Base-by-base conservation (phyloP, 768 basidiomycete genomes). In the Boletus speciosus region DNA sequence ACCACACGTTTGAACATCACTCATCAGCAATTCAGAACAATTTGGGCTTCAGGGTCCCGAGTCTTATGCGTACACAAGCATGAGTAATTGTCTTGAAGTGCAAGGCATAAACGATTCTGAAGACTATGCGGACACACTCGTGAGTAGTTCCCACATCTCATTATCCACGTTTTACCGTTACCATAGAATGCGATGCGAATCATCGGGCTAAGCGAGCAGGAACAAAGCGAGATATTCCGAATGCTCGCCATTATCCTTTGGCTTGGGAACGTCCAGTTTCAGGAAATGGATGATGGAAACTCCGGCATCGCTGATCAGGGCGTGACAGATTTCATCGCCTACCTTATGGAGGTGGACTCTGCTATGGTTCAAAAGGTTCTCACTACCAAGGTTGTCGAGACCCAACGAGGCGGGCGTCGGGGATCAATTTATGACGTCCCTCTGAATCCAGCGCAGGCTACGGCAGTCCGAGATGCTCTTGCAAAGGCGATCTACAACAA, bases 341-440 rank as follows among this genome's bases (percentile, higher is more conserved):
- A 98, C 66, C 78, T 99, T 46, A 88, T 98, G 86, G 94, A 95
- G 56, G 85, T 82, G 16, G 93, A 98, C 54, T 64, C 82, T 29
- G 78, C 82, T 4, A 74, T 82, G 54, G 85, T 98, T 37, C 88
- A 90, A 71, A 98, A 95, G 69, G 93, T 85, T 27, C 73, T 99
- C 64, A 92, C 92, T 1, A 81, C 81, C 11, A 83, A 87, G 58
- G 81, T 95, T 6, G 79, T 99, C 74, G 97, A 99, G 76, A 98
- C 97, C 0, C 87, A 90, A 61, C 81, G 90, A 54, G 93, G 94
- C 42, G 96, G 97, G 7, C 79, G 93, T 41, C 74, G 97, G 71
- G 97, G 95, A 52, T 97, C 94, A 0, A 80, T 98, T n/a, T 98
- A 98, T 66, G 93, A 98, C 57, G 96, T 98, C 1, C 97, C 95